Evolutionary conservation across 352 stramenopile genomes (phyloP), one percentile per base, ranked within the genome.

Genomic region (Pythium aphanidermatum): DNA sequence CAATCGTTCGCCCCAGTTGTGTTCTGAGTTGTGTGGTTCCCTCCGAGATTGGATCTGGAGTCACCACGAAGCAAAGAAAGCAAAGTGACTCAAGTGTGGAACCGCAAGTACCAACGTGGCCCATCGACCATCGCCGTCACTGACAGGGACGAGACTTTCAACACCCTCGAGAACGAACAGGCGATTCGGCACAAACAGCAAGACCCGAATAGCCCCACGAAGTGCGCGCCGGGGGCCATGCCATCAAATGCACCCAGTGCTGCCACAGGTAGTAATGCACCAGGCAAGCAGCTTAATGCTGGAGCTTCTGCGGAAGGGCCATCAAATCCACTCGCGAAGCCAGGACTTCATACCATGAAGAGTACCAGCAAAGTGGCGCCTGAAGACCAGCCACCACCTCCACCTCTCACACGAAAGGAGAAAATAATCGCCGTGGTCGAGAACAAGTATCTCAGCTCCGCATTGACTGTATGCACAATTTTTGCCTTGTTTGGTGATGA

Each of bases 401-500:
- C 59, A 6, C 51, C 57, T 10, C 34, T 61, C 23, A 84, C 70
- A 3, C 54, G 60, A 20, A 56, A 71, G 37, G 57, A 83, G 13
- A 56, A 77, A 16, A 47, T 84, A 17, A 40, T 87, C 23, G 49
- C 53, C 1, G 57, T 82, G 39, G 60, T 91, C 3, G 81, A 92
- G 39, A 76, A 89, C 56, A 78, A 75, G 31, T 85, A 81, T 31
- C 44, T 88, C 39, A 88, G 68, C 46, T 58, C 60, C 10, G 77
- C 71, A 32, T 62, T 91, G 33, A 84, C 78, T 8, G 21, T 84
- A 4, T 81, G 83, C 35, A 95, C 83, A 11, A 79, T 96, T 17
- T 95, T 94, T 42, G 77, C 82, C 13, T 57, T 96, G 9, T 96
- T 95, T 59, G 83, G 78, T 1, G 81, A 95, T 45, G 85, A 96